A percentile compares a stretch with the other conserved stretches of the same genome.
These are phyloP conservation scores for Spatholobus suberectus DNA, from an alignment of 306 rosid species.

Conservation along the genomic window DNA sequence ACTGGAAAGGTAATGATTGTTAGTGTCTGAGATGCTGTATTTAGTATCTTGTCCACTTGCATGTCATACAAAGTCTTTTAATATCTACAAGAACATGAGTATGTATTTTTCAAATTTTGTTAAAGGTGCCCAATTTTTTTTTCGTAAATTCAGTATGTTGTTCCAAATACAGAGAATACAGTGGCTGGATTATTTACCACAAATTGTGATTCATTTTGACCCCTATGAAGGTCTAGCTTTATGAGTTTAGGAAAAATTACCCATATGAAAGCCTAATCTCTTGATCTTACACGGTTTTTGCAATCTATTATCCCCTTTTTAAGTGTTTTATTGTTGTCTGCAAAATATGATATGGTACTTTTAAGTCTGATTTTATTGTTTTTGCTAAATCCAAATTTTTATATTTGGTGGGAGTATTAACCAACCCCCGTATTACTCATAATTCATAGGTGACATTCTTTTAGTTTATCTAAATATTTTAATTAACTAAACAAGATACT, in stretches of 20 bases:
- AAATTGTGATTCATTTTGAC: slow-evolving; percentile 21
- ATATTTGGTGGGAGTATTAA: slow-evolving; percentile 12
- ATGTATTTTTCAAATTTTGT: slow-evolving; percentile 14
- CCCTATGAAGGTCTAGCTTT: background rate
- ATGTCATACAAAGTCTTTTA: background rate
- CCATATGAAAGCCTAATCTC: slow-evolving; percentile 14
- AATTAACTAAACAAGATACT: slow-evolving; percentile 8
- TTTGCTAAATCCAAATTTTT: slow-evolving; percentile 27
- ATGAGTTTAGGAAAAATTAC: background rate
- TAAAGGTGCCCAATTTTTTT: background rate
- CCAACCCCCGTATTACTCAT: background rate
- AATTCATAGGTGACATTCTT: background rate
- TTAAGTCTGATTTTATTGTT: slow-evolving; percentile 14
- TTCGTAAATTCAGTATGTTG: slow-evolving; percentile 17
- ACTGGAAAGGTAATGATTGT: slow-evolving; percentile 73
- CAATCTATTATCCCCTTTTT: slow-evolving; percentile 1
- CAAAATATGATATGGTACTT: background rate
- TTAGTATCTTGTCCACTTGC: slow-evolving; percentile 23
- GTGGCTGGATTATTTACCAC: background rate
- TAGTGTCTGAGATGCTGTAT: slow-evolving; percentile 24
- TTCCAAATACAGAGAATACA: background rate
- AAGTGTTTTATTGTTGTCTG: slow-evolving; percentile 27
- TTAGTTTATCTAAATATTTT: background rate
- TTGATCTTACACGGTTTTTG: slow-evolving; percentile 22
- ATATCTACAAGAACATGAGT: background rate